A percentile compares a stretch with the other conserved stretches of the same genome.
These are phyloP conservation scores for Claviceps humidiphila DNA, from an alignment of 2,329 filamentous ascomycete species.

Conservation along the genomic window DNA sequence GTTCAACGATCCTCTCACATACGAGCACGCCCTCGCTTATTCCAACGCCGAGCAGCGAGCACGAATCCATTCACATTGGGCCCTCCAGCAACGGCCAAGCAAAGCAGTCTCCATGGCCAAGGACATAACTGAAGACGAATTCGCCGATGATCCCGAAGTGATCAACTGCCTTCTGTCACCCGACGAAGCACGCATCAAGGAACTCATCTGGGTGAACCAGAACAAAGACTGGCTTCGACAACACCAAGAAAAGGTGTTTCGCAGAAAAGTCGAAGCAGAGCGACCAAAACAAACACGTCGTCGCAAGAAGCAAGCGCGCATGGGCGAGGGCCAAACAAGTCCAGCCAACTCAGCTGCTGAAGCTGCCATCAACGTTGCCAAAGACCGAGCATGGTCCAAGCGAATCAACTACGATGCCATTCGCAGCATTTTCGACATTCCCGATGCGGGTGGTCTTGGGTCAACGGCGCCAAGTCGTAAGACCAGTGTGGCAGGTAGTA, in stretches of 20 bases:
- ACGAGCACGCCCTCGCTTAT: constrained; percentile 43
- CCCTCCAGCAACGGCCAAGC: constrained; percentile 32
- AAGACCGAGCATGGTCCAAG: constrained; percentile 55
- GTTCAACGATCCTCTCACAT: constrained; percentile 47
- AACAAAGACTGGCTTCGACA: constrained; percentile 88
- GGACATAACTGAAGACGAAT: constrained; percentile 67
- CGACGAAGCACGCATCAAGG: constrained; percentile 68
- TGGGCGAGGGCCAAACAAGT: constrained; percentile 51
- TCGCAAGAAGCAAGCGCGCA: constrained; percentile 40
- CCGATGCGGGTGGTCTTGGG: constrained; percentile 30
- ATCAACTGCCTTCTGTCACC: constrained; percentile 61
- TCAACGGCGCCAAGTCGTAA: constrained; percentile 36
- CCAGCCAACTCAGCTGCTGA: constrained; percentile 56
- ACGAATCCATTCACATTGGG: constrained; percentile 38
- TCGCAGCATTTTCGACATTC: constrained; percentile 40
- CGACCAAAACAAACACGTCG: constrained; percentile 45
- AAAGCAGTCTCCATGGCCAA: constrained; percentile 43
- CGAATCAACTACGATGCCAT: constrained; percentile 63
- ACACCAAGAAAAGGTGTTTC: constrained; percentile 72
- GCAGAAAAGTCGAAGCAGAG: constrained; percentile 50
- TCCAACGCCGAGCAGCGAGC: constrained; percentile 44
- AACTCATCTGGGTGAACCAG: constrained; percentile 85
- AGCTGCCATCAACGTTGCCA: constrained; percentile 54
- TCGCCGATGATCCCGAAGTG: constrained; percentile 82
- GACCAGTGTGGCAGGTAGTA: constrained; percentile 25